A percentile compares a stretch with the other conserved stretches of the same genome.
These are phyloP conservation scores for Ogataea henricii DNA, from an alignment of 805 yeast species.

Conservation along the genomic window DNA sequence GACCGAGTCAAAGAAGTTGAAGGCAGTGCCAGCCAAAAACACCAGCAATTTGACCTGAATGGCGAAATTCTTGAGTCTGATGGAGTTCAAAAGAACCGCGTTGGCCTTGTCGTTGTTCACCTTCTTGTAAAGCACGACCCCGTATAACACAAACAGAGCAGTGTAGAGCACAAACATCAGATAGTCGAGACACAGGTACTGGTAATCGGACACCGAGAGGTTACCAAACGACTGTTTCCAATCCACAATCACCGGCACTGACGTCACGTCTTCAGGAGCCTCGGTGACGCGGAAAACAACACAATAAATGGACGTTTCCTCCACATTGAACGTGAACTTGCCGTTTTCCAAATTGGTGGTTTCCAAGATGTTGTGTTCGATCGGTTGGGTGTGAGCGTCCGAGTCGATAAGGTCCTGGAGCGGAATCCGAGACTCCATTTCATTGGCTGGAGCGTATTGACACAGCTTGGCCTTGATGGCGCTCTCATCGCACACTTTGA, in stretches of 20 bases:
- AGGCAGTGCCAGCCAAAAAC: conserved; percentile 19
- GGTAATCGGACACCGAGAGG: conserved; percentile 33
- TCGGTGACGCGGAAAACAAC: conserved; percentile 23
- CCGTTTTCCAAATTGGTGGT: conserved; percentile 6
- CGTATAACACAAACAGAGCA: conserved; percentile 16
- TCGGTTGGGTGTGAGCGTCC: conserved; percentile 15
- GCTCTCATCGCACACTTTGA: conserved; percentile 36
- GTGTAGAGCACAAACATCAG: conserved; percentile 27
- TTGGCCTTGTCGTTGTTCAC: conserved; percentile 20
- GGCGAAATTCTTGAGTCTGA: conserved; percentile 22
- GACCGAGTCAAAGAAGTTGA: conserved; percentile 22
- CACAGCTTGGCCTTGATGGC: conserved; percentile 27
- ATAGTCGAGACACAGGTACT: conserved; percentile 26
- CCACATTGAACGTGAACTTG: conserved; percentile 20
- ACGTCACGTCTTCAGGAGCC: conserved; percentile 12
- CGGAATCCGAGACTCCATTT: conserved; percentile 10
- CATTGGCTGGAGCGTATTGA: conserved; percentile 21
- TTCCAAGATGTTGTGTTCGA: conserved; percentile 21
- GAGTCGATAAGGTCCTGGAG: conserved; percentile 24
- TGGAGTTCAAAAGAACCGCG: conserved; percentile 20
- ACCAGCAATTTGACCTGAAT: conserved; percentile 32
- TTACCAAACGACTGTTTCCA: conserved; percentile 38
- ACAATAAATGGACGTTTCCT: conserved; percentile 31
- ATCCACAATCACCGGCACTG: conserved; percentile 24
- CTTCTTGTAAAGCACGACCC: conserved; percentile 17